Conservation (phyloP, 768 basidiomycete species). For the Vararia minispora region DNA sequence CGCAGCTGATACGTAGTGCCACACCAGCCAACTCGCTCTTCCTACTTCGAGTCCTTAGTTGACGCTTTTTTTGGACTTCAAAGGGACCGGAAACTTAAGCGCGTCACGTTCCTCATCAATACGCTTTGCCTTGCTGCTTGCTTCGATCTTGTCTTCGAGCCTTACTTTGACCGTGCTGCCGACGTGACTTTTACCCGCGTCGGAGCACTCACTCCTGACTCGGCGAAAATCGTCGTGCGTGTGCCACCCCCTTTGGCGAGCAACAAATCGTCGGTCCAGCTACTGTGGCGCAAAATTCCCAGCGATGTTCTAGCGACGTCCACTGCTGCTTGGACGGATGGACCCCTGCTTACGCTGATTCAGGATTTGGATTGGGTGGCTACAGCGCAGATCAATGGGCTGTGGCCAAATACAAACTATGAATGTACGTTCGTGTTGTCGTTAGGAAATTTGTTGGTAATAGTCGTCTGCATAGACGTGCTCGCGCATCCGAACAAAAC, state of each 20-base stretch:
- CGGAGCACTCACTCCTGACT: slow-evolving; percentile 57
- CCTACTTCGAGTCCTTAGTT: too few species aligned
- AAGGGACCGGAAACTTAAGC: too few species aligned
- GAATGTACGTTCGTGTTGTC: slow-evolving; percentile 40
- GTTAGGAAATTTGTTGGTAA: too few species aligned
- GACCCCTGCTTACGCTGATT: slow-evolving; percentile 36
- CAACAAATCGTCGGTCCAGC: slow-evolving; percentile 23
- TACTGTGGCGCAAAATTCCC: slow-evolving; percentile 33
- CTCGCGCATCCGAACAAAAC: slow-evolving; percentile 30
- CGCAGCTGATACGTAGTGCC: too few species aligned
- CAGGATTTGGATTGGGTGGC: slow-evolving; percentile 46
- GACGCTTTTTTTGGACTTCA: too few species aligned
- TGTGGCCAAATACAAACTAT: slow-evolving; percentile 61
- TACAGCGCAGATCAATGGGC: slow-evolving; percentile 39
- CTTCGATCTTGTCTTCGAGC: slow-evolving; percentile 42
- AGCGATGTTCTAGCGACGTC: slow-evolving; percentile 15
- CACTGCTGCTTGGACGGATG: slow-evolving; percentile 36
- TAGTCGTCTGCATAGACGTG: slow-evolving; percentile 31
- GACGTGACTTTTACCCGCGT: slow-evolving; percentile 56
- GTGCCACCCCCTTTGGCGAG: slow-evolving; percentile 34
- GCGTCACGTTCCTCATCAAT: slow-evolving; percentile 27
- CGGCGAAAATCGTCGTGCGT: slow-evolving; percentile 52
- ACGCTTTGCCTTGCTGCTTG: slow-evolving; percentile 23
- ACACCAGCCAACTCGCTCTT: too few species aligned
- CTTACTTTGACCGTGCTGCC: slow-evolving; percentile 41